phyloP scores from a whole-genome alignment of 192 early-diverging fungal genomes.

The Pilobolus umbonatus region DNA sequence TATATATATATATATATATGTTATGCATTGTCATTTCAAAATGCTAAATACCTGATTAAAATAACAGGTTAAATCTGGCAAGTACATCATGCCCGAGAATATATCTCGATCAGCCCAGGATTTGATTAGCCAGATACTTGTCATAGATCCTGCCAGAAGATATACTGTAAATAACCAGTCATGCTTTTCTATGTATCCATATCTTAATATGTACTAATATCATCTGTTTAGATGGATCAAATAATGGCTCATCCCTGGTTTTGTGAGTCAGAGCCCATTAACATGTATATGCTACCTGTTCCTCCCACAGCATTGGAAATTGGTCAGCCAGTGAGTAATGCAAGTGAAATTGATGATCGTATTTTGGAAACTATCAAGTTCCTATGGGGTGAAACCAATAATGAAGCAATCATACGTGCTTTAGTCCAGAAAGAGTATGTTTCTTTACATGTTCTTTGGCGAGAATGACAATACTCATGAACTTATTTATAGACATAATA shows the following conservation, averaged over 20 bases:
- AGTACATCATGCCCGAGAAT: conserved; percentile 47
- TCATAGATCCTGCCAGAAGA: conserved; percentile 40
- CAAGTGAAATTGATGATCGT: conserved; percentile 31
- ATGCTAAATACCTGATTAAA: background rate
- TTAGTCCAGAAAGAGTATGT: conserved; percentile 30
- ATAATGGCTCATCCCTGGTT: conserved; percentile 51
- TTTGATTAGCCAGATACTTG: conserved; percentile 42
- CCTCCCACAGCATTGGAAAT: conserved; percentile 31
- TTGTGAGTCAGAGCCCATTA: conserved; percentile 29
- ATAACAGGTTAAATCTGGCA: conserved; percentile 40
- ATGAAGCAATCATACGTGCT: conserved; percentile 26
- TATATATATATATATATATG: background rate
- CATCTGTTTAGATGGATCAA: conserved; percentile 36
- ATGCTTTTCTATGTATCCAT: background rate
- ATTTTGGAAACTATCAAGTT: conserved; percentile 34
- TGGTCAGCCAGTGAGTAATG: conserved; percentile 24
- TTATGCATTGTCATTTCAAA: background rate
- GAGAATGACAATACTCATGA: too few relatives aligned
- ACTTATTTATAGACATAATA: conserved; percentile 36
- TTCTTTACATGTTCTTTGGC: too few relatives aligned
- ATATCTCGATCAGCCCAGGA: conserved; percentile 43
- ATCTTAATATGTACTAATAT: background rate
- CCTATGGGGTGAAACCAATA: conserved; percentile 31
- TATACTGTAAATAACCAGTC: conserved; percentile 32
- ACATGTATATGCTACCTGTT: conserved; percentile 21